phyloP scores from a whole-genome alignment of 768 basidiomycete genomes.

The Suillus cothurnatus region DNA sequence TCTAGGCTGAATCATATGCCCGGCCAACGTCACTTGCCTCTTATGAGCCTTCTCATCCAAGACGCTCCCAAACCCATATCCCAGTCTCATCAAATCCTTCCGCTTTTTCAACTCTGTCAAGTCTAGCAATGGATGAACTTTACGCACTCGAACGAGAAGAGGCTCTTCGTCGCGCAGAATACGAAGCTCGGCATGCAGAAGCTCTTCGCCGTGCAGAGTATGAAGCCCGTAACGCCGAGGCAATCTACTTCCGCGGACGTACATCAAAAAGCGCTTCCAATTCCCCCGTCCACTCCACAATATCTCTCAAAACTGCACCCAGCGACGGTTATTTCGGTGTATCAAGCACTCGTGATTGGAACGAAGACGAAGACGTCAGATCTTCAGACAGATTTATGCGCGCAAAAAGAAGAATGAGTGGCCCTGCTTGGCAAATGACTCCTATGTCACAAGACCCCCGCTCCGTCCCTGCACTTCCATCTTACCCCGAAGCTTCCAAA shows the following conservation, averaged over 20 bases:
- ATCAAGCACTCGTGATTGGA: slow-evolving; percentile 40
- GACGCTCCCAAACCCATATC: slow-evolving; percentile 29
- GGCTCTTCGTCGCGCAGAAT: slow-evolving; percentile 82
- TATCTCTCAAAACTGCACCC: slow-evolving; percentile 20
- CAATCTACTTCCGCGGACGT: slow-evolving; percentile 37
- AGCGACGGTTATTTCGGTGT: slow-evolving; percentile 46
- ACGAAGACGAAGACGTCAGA: slow-evolving; percentile 31
- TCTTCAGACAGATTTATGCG: slow-evolving; percentile 28
- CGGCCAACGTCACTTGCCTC: slow-evolving; percentile 54
- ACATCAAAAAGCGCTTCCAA: slow-evolving; percentile 70
- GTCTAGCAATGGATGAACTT: slow-evolving; percentile 85
- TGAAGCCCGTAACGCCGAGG: slow-evolving; percentile 53
- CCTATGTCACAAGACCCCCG: slow-evolving; percentile 40
- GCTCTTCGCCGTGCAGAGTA: slow-evolving; percentile 66
- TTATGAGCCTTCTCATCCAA: slow-evolving; percentile 40
- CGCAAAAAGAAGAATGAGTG: slow-evolving; percentile 51
- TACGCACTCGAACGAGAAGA: slow-evolving; percentile 88
- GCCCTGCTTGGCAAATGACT: slow-evolving; percentile 58
- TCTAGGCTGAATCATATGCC: slow-evolving; percentile 58
- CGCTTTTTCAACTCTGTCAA: slow-evolving; percentile 70
- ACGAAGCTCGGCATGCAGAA: slow-evolving; percentile 76
- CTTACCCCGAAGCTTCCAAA: slow-evolving; percentile 19
- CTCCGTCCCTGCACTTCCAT: slow-evolving; percentile 17
- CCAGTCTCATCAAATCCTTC: slow-evolving; percentile 37
- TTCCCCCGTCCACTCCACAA: slow-evolving; percentile 46